Evolutionary conservation across 2,329 filamentous ascomycete genomes (phyloP).

Genomic region (Botrytis fabae): DNA sequence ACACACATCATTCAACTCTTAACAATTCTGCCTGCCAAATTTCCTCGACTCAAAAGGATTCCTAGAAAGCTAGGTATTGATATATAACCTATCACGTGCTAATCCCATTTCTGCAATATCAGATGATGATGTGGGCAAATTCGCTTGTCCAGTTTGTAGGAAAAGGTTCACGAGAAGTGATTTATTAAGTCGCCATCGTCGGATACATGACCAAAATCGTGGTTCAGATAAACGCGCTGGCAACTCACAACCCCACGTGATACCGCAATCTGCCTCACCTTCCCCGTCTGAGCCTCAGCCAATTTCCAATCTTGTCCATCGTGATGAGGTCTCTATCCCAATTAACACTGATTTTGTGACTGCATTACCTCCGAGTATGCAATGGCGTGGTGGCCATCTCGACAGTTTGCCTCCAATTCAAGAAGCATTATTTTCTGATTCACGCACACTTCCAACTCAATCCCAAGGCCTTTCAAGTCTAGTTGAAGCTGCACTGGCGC

Average conservation of each 20-base stretch:
- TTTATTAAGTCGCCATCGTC: slow-evolving; percentile 37
- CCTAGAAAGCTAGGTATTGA: neutral
- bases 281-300: slow-evolving; percentile 20
- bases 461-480: slow-evolving; percentile 36
- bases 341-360: neutral
- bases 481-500: slow-evolving; percentile 38
- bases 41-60: neutral
- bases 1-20: neutral
- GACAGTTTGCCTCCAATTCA: slow-evolving; percentile 19
- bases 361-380: slow-evolving; percentile 1
- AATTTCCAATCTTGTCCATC: slow-evolving; percentile 23
- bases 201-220: slow-evolving; percentile 31
- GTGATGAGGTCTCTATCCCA: slow-evolving; percentile 22
- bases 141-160: slow-evolving; percentile 35
- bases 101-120: neutral
- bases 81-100: slow-evolving; percentile 17
- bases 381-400: neutral
- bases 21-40: neutral
- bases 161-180: slow-evolving; percentile 39
- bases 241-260: slow-evolving; percentile 26
- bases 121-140: slow-evolving; percentile 39
- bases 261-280: slow-evolving; percentile 22
- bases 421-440: slow-evolving; percentile 10
- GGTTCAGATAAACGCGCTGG: slow-evolving; percentile 22
- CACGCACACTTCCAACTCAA: slow-evolving; percentile 23